Conservation (phyloP, 306 rosid genomes). For the Lotus japonicus region DNA sequence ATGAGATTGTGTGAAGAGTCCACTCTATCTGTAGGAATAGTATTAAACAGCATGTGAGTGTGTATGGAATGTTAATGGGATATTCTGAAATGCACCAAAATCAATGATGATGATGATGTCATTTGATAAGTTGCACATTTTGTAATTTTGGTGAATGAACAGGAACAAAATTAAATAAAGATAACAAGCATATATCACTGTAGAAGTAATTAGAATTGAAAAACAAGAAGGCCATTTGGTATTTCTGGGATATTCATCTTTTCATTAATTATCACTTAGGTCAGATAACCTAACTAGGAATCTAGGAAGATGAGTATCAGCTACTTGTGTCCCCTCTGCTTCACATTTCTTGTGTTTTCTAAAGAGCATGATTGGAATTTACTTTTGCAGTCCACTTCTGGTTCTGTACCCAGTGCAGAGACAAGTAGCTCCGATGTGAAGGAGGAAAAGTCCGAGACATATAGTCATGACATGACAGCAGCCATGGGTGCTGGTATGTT, state of each 20-base stretch:
- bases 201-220: neutral
- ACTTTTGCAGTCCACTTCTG: conserved; percentile 59
- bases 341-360: neutral
- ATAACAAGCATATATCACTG: neutral
- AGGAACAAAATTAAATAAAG: too few species aligned
- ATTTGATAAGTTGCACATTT: neutral
- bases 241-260: neutral
- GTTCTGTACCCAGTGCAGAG: conserved; percentile 62
- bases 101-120: neutral
- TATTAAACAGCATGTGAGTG: neutral
- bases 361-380: conserved; percentile 5
- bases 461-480: conserved; percentile 75
- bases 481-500: conserved; percentile 98
- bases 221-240: neutral
- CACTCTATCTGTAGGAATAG: neutral
- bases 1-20: neutral
- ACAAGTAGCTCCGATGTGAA: conserved; percentile 35
- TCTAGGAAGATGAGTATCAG: neutral
- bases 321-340: neutral
- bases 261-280: neutral
- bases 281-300: neutral
- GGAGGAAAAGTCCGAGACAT: conserved; percentile 73
- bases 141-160: neutral
- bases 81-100: conserved; percentile 3
- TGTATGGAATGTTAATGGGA: neutral